phyloP scores from a whole-genome alignment of 352 stramenopile genomes.

The Pythium rhizo-oryzae region DNA sequence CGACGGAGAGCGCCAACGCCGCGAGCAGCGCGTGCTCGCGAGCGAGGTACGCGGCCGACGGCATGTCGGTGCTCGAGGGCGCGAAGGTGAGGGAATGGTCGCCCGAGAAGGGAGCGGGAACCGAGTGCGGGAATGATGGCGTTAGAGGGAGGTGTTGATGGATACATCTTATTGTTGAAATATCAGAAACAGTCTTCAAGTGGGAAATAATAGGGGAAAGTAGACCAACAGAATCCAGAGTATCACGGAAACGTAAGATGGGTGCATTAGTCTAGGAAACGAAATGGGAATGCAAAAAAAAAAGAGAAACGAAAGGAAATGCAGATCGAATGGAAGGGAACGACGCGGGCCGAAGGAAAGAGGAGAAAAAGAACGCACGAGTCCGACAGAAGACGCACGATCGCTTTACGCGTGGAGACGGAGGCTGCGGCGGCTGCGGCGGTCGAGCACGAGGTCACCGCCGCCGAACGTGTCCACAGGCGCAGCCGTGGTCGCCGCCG shows the following conservation, averaged over 20 bases:
- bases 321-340: no score
- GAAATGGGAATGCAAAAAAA: not conserved
- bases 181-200: not conserved
- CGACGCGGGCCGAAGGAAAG: no score
- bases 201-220: not conserved
- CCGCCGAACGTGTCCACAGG: not conserved
- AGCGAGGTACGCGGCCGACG: slow-evolving; percentile 3
- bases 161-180: not conserved
- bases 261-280: slow-evolving; percentile 3
- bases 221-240: not conserved
- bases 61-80: no score
- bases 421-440: slow-evolving; percentile 1
- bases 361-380: not conserved
- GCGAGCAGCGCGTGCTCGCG: slow-evolving; percentile 12
- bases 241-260: slow-evolving; percentile 8
- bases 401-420: slow-evolving; percentile 10
- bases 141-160: slow-evolving; percentile 4
- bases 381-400: no score
- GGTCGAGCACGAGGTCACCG: slow-evolving; percentile 1
- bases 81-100: no score
- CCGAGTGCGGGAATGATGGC: not conserved
- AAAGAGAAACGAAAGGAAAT: no score
- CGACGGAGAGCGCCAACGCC: not conserved
- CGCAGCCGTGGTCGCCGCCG: not conserved
- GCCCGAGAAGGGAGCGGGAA: no score